phyloP scores from a whole-genome alignment of 495 filamentous ascomycete genomes.

The Hyaloscypha hepaticicola region DNA sequence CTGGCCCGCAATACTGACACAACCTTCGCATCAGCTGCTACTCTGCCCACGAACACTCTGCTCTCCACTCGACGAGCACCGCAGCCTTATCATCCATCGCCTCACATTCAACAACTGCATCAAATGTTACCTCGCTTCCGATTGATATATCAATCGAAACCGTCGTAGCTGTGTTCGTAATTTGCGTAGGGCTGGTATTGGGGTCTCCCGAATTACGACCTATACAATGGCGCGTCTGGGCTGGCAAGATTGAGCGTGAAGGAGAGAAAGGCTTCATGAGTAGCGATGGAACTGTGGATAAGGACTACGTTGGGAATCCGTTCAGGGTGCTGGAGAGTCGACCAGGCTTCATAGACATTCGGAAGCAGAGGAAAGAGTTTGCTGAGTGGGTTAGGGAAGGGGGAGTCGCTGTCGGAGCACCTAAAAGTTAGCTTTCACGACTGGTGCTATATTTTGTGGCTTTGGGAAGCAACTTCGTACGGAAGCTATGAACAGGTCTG shows the following conservation, averaged over 20 bases:
- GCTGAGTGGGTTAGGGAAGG: slow-evolving; percentile 63
- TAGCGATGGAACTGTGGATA: slow-evolving; percentile 58
- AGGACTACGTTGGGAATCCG: slow-evolving; percentile 52
- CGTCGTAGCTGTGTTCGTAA: slow-evolving; percentile 63
- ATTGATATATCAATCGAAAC: slow-evolving; percentile 79
- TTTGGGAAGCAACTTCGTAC: not conserved
- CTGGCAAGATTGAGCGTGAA: slow-evolving; percentile 77
- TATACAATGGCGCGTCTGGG: slow-evolving; percentile 81
- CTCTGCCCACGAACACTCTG: slow-evolving; percentile 81
- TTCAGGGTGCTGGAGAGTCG: slow-evolving; percentile 45
- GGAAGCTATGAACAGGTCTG: not conserved
- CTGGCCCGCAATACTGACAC: not conserved
- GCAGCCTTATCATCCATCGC: slow-evolving; percentile 48
- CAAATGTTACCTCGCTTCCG: slow-evolving; percentile 51
- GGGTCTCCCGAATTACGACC: slow-evolving; percentile 69
- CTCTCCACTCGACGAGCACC: slow-evolving; percentile 58
- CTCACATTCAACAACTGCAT: slow-evolving; percentile 34
- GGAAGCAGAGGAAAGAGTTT: slow-evolving; percentile 74
- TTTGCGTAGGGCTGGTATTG: slow-evolving; percentile 69
- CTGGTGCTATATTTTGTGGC: not conserved
- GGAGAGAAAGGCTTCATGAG: slow-evolving; percentile 67
- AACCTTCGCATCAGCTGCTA: slow-evolving; percentile 59
- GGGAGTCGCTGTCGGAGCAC: slow-evolving; percentile 1
- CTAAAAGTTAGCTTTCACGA: slow-evolving; percentile 16
- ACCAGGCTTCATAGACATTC: slow-evolving; percentile 52